Percentiles rank a stretch among this genome's conserved stretches.
phyloP scores from a whole-genome alignment of 768 basidiomycete species.

The Suillus ampliporus region DNA sequence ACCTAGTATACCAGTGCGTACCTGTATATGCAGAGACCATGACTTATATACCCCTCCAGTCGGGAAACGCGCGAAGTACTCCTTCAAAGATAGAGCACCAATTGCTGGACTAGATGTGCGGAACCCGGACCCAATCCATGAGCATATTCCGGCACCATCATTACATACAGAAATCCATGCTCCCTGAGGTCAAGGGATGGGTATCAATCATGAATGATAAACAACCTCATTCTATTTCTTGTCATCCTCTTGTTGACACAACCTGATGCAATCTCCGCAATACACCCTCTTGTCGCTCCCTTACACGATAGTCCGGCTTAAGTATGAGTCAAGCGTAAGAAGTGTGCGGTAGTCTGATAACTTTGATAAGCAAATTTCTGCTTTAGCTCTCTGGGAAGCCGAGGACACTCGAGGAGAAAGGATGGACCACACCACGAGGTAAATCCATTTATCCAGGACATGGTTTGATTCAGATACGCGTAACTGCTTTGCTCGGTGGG shows the following conservation, averaged over 20 bases:
- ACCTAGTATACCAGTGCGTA: no score
- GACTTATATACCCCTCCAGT: constrained; percentile 34
- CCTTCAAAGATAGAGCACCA: constrained; percentile 51
- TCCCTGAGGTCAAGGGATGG: constrained; percentile 39
- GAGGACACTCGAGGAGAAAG: constrained; percentile 45
- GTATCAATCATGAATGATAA: constrained; percentile 75
- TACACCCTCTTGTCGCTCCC: background rate
- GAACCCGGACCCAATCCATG: constrained; percentile 66
- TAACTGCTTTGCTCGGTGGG: constrained; percentile 26
- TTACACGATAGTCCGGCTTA: background rate
- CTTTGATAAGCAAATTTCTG: constrained; percentile 69
- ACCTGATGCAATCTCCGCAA: no score
- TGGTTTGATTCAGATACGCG: no score
- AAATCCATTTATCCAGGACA: constrained; percentile 17
- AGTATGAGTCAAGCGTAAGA: constrained; percentile 72
- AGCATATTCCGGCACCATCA: background rate
- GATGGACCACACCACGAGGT: constrained; percentile 36
- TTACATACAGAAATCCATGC: background rate
- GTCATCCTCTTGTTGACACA: no score
- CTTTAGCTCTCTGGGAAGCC: constrained; percentile 70
- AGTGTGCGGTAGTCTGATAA: constrained; percentile 73
- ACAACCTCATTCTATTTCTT: constrained; percentile 58
- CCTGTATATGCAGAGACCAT: no score
- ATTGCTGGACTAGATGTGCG: constrained; percentile 49
- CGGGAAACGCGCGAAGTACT: constrained; percentile 57